Conservation (phyloP, 2,329 filamentous ascomycete species). For the Emergomyces africanus region DNA sequence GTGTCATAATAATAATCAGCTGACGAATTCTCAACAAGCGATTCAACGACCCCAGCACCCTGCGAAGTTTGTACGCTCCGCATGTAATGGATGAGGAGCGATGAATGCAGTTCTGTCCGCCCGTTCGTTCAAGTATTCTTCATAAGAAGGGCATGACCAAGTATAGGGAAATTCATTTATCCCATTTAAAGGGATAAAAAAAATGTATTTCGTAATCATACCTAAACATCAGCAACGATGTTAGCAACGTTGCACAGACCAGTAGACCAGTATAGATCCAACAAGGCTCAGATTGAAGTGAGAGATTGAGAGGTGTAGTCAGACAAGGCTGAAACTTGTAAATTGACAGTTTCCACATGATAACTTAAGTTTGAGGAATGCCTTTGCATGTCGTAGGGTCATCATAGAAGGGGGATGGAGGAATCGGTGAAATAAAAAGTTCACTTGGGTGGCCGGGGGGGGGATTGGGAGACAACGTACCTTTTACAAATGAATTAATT, state of each 20-base stretch:
- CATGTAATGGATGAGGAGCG: constrained; percentile 39
- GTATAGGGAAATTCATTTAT: constrained; percentile 12
- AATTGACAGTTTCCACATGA: constrained; percentile 50
- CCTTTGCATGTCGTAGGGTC: constrained; percentile 52
- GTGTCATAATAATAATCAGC: constrained; percentile 34
- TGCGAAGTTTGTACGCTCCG: constrained; percentile 53
- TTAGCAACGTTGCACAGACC: constrained; percentile 19
- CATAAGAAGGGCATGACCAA: constrained; percentile 27
- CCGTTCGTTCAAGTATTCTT: constrained; percentile 56
- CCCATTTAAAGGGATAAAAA: constrained; percentile 7
- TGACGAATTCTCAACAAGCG: constrained; percentile 60
- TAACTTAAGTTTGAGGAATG: constrained; percentile 56
- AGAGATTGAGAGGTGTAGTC: constrained; percentile 26
- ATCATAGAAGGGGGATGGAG: constrained; percentile 34
- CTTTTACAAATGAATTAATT: constrained; percentile 27
- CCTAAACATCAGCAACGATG: constrained; percentile 1
- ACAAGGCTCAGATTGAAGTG: constrained; percentile 4
- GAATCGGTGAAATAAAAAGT: constrained; percentile 5
- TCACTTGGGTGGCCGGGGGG: background rate
- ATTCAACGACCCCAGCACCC: constrained; percentile 38
- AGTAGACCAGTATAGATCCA: constrained; percentile 17
- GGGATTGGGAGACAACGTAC: constrained; percentile 18
- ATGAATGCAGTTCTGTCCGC: constrained; percentile 51
- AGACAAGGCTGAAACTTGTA: constrained; percentile 61
- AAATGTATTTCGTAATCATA: constrained; percentile 1